Percentiles rank a stretch among this genome's conserved stretches.
Evolutionary conservation across 805 yeast species (phyloP).

Genomic region (Metschnikowia koreensis): DNA sequence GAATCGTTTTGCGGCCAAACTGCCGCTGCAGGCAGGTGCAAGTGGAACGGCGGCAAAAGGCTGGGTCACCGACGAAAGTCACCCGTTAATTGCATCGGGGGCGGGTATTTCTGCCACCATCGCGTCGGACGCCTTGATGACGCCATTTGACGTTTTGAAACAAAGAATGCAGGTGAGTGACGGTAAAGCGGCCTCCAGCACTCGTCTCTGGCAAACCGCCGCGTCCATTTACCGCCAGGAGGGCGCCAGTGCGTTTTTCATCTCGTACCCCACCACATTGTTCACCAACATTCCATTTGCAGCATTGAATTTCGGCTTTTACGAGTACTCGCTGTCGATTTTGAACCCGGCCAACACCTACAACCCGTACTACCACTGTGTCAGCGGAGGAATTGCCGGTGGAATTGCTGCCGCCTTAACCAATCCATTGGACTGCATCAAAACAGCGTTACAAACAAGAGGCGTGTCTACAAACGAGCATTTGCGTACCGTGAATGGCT

Average conservation of each 20-base stretch:
- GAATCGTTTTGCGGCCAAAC: conserved; percentile 33
- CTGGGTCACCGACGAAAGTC: conserved; percentile 60
- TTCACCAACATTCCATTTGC: conserved; percentile 93
- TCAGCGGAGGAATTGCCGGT: conserved; percentile 92
- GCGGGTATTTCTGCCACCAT: conserved; percentile 92
- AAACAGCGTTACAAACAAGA: conserved; percentile 86
- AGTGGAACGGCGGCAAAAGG: conserved; percentile 35
- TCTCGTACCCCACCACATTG: conserved; percentile 91
- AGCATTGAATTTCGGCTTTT: conserved; percentile 88
- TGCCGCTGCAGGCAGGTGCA: conserved; percentile 20
- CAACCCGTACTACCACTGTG: conserved; percentile 89
- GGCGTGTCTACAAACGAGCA: conserved; percentile 49
- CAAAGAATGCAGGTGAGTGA: conserved; percentile 78
- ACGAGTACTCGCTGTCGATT: conserved; percentile 76
- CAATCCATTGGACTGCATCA: conserved; percentile 90
- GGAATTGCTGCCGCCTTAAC: conserved; percentile 94
- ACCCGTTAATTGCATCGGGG: conserved; percentile 77
- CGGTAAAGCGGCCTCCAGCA: conserved; percentile 26
- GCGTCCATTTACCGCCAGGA: conserved; percentile 53
- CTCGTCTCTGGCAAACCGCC: conserved; percentile 37
- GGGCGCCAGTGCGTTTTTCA: conserved; percentile 79
- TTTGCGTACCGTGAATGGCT: conserved; percentile 60
- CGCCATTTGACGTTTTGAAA: conserved; percentile 92
- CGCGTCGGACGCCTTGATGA: conserved; percentile 95
- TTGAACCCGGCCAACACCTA: conserved; percentile 76